Evolutionary conservation across 768 basidiomycete species (phyloP).

Genomic region (Stropharia rugosoannulata): DNA sequence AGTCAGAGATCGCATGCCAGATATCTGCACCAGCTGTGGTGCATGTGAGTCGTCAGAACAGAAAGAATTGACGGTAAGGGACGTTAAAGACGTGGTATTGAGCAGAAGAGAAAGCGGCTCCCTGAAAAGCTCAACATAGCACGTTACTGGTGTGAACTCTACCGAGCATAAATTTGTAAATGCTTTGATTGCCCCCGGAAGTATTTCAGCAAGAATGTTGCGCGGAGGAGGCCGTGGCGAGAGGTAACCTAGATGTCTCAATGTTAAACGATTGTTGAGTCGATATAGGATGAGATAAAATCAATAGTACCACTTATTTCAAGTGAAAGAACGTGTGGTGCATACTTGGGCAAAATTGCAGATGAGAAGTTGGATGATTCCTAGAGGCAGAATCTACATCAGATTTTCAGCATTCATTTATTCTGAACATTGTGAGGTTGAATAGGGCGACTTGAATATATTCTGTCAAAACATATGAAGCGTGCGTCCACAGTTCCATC

Average conservation of each 20-base stretch:
- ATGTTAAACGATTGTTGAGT: neutral
- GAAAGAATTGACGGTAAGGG: constrained; percentile 34
- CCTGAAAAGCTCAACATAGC: constrained; percentile 32
- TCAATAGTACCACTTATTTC: constrained; percentile 42
- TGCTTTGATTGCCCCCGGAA: constrained; percentile 25
- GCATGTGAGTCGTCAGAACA: constrained; percentile 32
- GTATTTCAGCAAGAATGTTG: constrained; percentile 26
- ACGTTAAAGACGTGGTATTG: constrained; percentile 19
- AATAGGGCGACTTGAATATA: too few relatives aligned
- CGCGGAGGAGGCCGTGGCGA: constrained; percentile 28
- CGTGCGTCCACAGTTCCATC: too few relatives aligned
- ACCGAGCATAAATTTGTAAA: constrained; percentile 34
- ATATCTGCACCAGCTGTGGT: constrained; percentile 26
- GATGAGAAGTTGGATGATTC: constrained; percentile 36
- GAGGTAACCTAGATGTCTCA: constrained; percentile 22
- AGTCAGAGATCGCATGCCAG: constrained; percentile 28
- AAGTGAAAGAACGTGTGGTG: constrained; percentile 37
- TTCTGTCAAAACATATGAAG: too few relatives aligned
- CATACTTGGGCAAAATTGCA: constrained; percentile 38
- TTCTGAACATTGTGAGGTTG: too few relatives aligned
- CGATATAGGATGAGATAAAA: neutral
- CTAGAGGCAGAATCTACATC: constrained; percentile 16
- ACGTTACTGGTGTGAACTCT: constrained; percentile 32
- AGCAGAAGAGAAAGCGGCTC: constrained; percentile 20
- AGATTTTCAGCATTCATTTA: too few relatives aligned